Conservation (phyloP, 2,329 filamentous ascomycete species). For the Penicillium sp. region DNA sequence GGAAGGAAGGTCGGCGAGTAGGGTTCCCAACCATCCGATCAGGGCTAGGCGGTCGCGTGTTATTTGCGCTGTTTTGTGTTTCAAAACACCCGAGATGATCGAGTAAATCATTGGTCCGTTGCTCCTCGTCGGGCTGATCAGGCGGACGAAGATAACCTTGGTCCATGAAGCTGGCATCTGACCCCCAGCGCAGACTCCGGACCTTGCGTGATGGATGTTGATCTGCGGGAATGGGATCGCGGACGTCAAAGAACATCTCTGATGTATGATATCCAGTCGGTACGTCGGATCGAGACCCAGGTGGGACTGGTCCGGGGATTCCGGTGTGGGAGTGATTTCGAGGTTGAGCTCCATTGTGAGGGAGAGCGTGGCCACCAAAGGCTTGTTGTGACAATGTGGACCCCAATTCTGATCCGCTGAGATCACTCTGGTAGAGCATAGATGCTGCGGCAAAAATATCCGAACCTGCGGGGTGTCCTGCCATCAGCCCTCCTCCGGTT, state of each 20-base stretch:
- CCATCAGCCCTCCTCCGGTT: constrained; percentile 22
- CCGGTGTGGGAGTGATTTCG: constrained; percentile 21
- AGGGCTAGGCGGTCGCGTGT: constrained; percentile 63
- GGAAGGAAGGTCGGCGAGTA: constrained; percentile 9
- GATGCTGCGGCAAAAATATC: constrained; percentile 63
- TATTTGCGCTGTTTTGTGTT: constrained; percentile 59
- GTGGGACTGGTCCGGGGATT: constrained; percentile 12
- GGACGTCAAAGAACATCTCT: constrained; percentile 42
- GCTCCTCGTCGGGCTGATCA: constrained; percentile 60
- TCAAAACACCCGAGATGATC: constrained; percentile 61
- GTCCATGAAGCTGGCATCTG: constrained; percentile 65
- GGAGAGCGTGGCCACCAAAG: constrained; percentile 26
- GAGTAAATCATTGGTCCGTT: constrained; percentile 58
- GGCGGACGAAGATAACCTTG: constrained; percentile 62
- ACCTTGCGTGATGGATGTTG: constrained; percentile 44
- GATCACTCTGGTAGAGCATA: constrained; percentile 45
- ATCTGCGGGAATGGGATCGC: constrained; percentile 35
- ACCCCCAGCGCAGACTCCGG: constrained; percentile 63
- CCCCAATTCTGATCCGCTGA: constrained; percentile 32
- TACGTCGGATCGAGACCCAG: constrained; percentile 22
- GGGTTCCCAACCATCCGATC: constrained; percentile 26
- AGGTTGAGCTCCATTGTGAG: constrained; percentile 22
- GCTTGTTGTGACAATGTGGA: constrained; percentile 33
- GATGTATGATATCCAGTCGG: constrained; percentile 39
- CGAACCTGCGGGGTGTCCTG: constrained; percentile 30